Conservation (phyloP, 768 basidiomycete genomes). For the Tulasnella sp. region DNA sequence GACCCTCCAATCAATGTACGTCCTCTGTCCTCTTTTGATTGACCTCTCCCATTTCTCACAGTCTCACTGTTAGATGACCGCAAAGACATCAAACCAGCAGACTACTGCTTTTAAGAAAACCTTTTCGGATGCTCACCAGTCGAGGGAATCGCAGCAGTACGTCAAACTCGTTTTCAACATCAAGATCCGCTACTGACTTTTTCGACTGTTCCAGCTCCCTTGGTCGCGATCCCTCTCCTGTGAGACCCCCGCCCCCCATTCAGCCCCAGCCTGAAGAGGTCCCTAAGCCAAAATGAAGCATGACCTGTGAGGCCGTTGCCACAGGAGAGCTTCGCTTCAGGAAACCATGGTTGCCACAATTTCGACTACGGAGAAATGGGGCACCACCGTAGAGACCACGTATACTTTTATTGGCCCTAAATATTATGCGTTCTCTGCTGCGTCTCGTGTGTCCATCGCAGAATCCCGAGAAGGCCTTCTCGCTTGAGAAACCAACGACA, state of each 20-base stretch:
- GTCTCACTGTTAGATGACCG: not conserved
- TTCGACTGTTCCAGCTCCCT: not conserved
- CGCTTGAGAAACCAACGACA: not conserved
- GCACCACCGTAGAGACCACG: not conserved
- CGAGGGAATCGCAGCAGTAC: not conserved
- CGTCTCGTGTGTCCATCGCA: not conserved
- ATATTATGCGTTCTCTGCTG: not conserved
- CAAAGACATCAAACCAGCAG: not conserved
- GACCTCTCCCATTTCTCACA: not conserved
- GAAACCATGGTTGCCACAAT: not conserved
- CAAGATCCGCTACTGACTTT: not conserved
- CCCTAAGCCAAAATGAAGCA: not conserved
- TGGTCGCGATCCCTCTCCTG: not conserved
- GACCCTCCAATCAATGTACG: not conserved
- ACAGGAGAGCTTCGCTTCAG: not conserved
- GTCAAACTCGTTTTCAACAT: not conserved
- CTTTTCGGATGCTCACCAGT: not conserved
- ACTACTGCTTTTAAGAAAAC: not conserved
- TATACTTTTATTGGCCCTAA: not conserved
- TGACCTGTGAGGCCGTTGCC: no score
- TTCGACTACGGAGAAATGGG: not conserved
- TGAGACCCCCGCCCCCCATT: not conserved
- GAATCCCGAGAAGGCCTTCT: not conserved
- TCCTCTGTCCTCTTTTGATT: not conserved
- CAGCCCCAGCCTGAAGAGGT: not conserved